Percentiles rank a stretch among this genome's conserved stretches.
phyloP scores from a whole-genome alignment of 257 asterid genomes.

The Solanum piurae region DNA sequence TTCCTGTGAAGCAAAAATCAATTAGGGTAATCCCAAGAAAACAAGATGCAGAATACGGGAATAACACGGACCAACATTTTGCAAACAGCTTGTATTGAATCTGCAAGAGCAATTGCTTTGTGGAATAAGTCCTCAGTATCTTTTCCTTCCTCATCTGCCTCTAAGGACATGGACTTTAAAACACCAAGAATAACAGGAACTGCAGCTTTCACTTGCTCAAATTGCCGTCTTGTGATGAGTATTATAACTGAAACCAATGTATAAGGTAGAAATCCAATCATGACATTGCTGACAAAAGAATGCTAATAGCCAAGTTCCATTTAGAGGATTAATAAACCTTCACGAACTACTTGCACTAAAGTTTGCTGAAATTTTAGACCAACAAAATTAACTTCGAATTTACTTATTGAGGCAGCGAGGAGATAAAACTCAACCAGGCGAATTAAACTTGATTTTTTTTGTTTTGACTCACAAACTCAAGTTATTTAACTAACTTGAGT shows the following conservation, averaged over 20 bases:
- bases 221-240: conserved; percentile 56
- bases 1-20: conserved; percentile 34
- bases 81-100: conserved; percentile 51
- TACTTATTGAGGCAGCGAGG: background rate
- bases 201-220: conserved; percentile 60
- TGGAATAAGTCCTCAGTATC: conserved; percentile 36
- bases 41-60: background rate
- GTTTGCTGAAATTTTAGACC: background rate
- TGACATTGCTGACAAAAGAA: background rate
- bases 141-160: conserved; percentile 36
- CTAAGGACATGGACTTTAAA: conserved; percentile 26
- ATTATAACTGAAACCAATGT: conserved; percentile 39
- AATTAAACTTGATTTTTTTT: background rate
- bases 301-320: background rate
- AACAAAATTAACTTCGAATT: background rate
- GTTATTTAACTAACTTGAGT: background rate
- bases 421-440: background rate
- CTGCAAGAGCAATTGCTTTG: conserved; percentile 46
- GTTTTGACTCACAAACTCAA: background rate
- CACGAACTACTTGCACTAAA: background rate
- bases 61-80: conserved; percentile 46
- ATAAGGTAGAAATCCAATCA: background rate
- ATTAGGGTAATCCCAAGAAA: background rate
- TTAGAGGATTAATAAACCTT: background rate
- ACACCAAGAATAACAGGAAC: conserved; percentile 64